These are phyloP conservation scores for Capsicum rhomboideum DNA, from an alignment of 257 asterid genomes.

Conservation along the genomic window DNA sequence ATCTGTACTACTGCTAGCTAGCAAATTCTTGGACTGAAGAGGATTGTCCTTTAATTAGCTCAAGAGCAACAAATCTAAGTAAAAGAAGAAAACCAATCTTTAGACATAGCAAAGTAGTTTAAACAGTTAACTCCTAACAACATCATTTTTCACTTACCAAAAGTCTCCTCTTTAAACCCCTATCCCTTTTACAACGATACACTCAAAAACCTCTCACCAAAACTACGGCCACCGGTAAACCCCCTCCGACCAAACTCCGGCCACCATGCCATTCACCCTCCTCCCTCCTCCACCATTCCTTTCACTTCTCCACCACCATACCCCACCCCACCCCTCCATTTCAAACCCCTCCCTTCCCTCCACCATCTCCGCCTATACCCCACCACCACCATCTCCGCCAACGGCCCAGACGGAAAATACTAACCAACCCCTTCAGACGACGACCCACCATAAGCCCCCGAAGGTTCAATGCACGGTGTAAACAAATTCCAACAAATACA, in stretches of 20 bases:
- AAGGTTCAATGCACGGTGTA: constrained; percentile 96
- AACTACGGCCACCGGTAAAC: too few relatives aligned
- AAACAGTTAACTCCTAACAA: neutral
- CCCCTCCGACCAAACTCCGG: neutral
- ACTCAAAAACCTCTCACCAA: neutral
- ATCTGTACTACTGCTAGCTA: too few relatives aligned
- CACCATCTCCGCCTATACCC: constrained; percentile 22
- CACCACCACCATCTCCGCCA: constrained; percentile 45
- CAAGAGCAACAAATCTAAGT: too few relatives aligned
- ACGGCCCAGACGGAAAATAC: constrained; percentile 72
- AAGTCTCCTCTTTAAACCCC: neutral
- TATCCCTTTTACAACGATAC: neutral
- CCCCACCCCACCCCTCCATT: constrained; percentile 28
- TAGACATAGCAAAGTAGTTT: too few relatives aligned
- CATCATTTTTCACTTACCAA: neutral
- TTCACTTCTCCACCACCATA: constrained; percentile 27
- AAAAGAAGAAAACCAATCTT: too few relatives aligned
- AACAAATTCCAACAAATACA: constrained; percentile 80
- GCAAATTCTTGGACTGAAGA: too few relatives aligned
- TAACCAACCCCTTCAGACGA: constrained; percentile 79
- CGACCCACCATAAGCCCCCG: constrained; percentile 94
- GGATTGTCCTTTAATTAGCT: too few relatives aligned
- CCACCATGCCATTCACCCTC: constrained; percentile 4
- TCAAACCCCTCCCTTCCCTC: constrained; percentile 9
- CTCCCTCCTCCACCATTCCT: neutral